A percentile compares a stretch with the other conserved stretches of the same genome.
Evolutionary conservation across 1,139 yeast species (phyloP).

Genomic region (Diutina siamensis): DNA sequence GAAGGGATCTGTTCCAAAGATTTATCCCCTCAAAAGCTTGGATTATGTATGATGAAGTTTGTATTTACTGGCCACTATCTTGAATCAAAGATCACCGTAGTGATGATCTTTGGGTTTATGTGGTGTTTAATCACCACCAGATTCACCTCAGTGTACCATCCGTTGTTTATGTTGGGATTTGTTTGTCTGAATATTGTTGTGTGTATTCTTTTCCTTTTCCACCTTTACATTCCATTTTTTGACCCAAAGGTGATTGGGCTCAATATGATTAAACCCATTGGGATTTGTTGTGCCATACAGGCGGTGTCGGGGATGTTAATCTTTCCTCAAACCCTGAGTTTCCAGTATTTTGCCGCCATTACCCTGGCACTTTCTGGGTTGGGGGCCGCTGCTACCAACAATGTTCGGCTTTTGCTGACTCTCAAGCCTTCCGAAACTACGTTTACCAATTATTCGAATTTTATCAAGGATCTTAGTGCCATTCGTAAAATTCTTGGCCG

Average conservation of each 20-base stretch:
- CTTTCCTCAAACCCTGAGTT: conserved; percentile 23
- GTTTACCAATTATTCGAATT: conserved; percentile 8
- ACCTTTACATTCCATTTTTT: conserved; percentile 19
- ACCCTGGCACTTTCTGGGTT: neutral
- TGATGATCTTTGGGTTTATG: conserved; percentile 18
- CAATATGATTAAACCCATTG: conserved; percentile 17
- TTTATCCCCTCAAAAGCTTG: conserved; percentile 8
- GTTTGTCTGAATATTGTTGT: conserved; percentile 15
- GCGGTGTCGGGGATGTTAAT: conserved; percentile 14
- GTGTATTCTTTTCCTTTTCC: conserved; percentile 13
- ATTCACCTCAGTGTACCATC: neutral
- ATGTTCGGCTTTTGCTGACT: conserved; percentile 16
- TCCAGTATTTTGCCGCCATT: conserved; percentile 12
- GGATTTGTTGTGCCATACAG: conserved; percentile 15
- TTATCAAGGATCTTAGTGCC: conserved; percentile 5
- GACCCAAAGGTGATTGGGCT: conserved; percentile 15
- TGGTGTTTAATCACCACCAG: conserved; percentile 12
- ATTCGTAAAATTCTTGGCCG: neutral
- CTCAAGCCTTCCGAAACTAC: conserved; percentile 21
- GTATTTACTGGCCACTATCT: conserved; percentile 21
- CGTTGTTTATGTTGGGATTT: conserved; percentile 16
- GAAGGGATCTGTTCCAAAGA: conserved; percentile 20
- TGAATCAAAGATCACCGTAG: conserved; percentile 17
- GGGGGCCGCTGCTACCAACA: conserved; percentile 9
- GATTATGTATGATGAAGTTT: conserved; percentile 14